These are phyloP conservation scores for Dissoconium aciculare DNA, from an alignment of 2,329 filamentous ascomycete species.

Conservation along the genomic window DNA sequence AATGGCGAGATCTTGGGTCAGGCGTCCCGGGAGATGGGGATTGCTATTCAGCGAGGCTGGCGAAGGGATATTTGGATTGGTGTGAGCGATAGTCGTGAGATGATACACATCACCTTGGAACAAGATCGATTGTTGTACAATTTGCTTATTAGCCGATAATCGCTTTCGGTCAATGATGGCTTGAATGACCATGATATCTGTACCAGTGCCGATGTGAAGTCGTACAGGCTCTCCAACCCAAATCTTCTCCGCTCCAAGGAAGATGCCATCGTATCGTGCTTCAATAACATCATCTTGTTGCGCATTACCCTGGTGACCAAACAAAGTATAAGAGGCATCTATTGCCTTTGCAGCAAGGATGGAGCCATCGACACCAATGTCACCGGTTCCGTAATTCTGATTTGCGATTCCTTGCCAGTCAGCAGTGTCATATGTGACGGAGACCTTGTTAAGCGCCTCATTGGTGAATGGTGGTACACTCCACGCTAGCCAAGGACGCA, in stretches of 20 bases:
- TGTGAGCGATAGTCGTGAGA: slow-evolving; percentile 28
- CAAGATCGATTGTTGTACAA: slow-evolving; percentile 14
- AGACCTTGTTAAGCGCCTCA: slow-evolving; percentile 27
- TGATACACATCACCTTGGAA: slow-evolving; percentile 37
- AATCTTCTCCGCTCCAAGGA: slow-evolving; percentile 44
- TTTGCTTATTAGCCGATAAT: slow-evolving; percentile 11
- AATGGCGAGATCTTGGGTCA: slow-evolving; percentile 37
- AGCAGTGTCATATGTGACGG: slow-evolving; percentile 32
- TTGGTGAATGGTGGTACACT: slow-evolving; percentile 39
- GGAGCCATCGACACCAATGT: slow-evolving; percentile 41
- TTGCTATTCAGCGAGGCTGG: slow-evolving; percentile 21
- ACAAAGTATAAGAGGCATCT: slow-evolving; percentile 40
- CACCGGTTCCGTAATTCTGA: slow-evolving; percentile 30
- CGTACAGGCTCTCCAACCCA: slow-evolving; percentile 45
- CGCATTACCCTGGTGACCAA: slow-evolving; percentile 31
- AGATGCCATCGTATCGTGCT: slow-evolving; percentile 40
- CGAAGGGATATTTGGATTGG: slow-evolving; percentile 23
- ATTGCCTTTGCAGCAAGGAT: slow-evolving; percentile 43
- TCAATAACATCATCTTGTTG: slow-evolving; percentile 25
- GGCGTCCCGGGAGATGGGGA: slow-evolving; percentile 34
- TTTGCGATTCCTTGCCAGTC: slow-evolving; percentile 36
- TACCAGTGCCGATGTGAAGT: slow-evolving; percentile 30
- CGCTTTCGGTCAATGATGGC: slow-evolving; percentile 29
- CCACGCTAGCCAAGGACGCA: slow-evolving; percentile 46
- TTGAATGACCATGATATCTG: slow-evolving; percentile 35